Evolutionary conservation across 2,329 filamentous ascomycete genomes (phyloP), one percentile per base, ranked within the genome.

Genomic region (Ophiostoma piceae): DNA sequence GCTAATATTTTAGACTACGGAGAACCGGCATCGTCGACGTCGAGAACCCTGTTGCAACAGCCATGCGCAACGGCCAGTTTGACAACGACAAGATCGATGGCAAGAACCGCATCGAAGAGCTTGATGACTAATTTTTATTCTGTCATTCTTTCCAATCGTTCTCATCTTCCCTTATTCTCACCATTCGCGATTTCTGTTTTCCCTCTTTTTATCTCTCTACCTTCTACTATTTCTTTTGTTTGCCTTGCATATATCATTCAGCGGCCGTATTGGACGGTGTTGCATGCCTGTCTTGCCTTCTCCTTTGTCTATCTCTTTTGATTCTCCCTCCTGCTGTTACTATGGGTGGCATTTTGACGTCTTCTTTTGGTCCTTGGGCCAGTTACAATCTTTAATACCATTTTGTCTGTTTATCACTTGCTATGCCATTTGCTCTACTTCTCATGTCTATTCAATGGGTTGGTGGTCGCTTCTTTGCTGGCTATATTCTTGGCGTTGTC

Each of bases 11-110:
- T 67, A 85, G 84, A 72, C 81, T 95, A 62, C 92, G 87, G 77
- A 86, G 85, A 72, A 95, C 89, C 12, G 92, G 92, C 2, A 83
- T 96, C 5, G 83, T 96, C 41, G 83, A 90, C 73, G 87, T 95
- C 16, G 85, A 92, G 78, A 96, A 96, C 76, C 92, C 92, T 0
- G 88, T 96, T 1, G 85, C 88, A 70, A 82, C 87, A 74, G 91
- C 91, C 0, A 80, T 88, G 70, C 85, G 87, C 65, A 87, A 90
- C 73, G 92, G 92, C 0, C 82, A 88, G 68, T 87, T 94, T 68
- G 84, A 92, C 75, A 88, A 94, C 68, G 84, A 92, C 75, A 88
- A 94, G 75, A 76, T 94, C 57, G 80, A 84, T 19, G 85, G 88
- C 71, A 85, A 87, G 64, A 84, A 87, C 68, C 79, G 79, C 26